Evolutionary conservation across 1,284 basidiomycete genomes (phyloP).

Genomic region (Marasmius oreades): DNA sequence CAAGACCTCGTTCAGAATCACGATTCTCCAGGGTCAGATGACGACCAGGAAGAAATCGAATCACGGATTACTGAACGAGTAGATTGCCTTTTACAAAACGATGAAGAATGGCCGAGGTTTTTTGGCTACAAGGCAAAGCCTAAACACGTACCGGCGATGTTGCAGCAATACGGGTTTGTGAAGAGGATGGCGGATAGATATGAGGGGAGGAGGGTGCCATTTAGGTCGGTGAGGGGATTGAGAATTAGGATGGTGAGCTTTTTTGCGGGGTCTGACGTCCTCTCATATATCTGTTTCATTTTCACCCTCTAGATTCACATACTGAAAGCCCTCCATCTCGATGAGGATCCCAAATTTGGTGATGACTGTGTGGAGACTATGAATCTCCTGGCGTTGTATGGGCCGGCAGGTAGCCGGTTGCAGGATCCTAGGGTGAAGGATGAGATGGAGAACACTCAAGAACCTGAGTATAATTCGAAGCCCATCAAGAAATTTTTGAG

Average conservation of each 20-base stretch:
- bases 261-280: too few relatives aligned
- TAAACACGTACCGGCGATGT: conserved; percentile 36
- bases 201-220: conserved; percentile 25
- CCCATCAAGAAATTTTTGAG: conserved; percentile 46
- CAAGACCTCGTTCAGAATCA: conserved; percentile 14
- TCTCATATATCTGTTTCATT: too few relatives aligned
- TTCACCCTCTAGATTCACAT: conserved; percentile 67
- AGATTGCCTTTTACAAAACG: conserved; percentile 35
- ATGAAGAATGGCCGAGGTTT: conserved; percentile 37
- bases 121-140: conserved; percentile 38
- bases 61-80: conserved; percentile 36
- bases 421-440: conserved; percentile 47
- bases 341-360: conserved; percentile 37
- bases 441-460: conserved; percentile 42
- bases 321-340: conserved; percentile 44
- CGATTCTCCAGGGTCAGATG: conserved; percentile 27
- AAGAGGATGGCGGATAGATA: conserved; percentile 39
- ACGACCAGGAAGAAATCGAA: conserved; percentile 32
- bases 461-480: conserved; percentile 36
- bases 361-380: conserved; percentile 49
- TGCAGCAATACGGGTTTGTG: conserved; percentile 46
- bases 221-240: conserved; percentile 2
- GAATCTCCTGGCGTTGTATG: conserved; percentile 50
- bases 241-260: conserved; percentile 30
- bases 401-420: conserved; percentile 45